phyloP scores from a whole-genome alignment of 192 early-diverging fungal genomes.

The Rhizophagus clarus region DNA sequence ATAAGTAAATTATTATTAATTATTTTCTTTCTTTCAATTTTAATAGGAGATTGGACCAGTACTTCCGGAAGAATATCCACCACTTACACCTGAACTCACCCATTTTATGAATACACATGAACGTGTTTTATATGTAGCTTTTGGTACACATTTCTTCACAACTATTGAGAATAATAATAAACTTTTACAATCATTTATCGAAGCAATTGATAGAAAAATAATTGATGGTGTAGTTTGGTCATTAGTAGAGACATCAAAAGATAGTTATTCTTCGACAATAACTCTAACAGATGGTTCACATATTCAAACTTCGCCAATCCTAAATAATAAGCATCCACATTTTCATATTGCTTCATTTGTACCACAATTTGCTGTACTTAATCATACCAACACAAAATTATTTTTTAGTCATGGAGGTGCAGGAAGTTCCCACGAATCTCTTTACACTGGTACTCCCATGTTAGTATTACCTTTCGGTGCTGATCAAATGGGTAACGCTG shows the following conservation, averaged over 20 bases:
- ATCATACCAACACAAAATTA: slow-evolving; percentile 29
- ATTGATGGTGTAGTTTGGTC: slow-evolving; percentile 44
- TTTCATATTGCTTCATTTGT: slow-evolving; percentile 27
- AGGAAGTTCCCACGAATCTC: slow-evolving; percentile 36
- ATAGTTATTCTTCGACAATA: not conserved
- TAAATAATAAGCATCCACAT: slow-evolving; percentile 16
- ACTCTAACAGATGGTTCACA: not conserved
- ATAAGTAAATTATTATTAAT: too few relatives aligned
- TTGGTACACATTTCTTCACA: slow-evolving; percentile 33
- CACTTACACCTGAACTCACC: not conserved
- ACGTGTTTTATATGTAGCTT: slow-evolving; percentile 35
- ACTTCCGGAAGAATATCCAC: slow-evolving; percentile 27
- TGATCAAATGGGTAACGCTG: slow-evolving; percentile 12
- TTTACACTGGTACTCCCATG: slow-evolving; percentile 33
- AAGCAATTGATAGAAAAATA: slow-evolving; percentile 27
- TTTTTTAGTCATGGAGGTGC: slow-evolving; percentile 41
- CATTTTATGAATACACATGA: slow-evolving; percentile 30
- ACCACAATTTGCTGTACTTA: slow-evolving; percentile 39
- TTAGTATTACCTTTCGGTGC: slow-evolving; percentile 34
- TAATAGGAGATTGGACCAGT: slow-evolving; percentile 40
- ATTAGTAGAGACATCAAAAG: not conserved
- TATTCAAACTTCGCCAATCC: not conserved
- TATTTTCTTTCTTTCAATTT: too few relatives aligned
- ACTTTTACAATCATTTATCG: slow-evolving; percentile 34
- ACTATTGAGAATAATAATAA: slow-evolving; percentile 7